A percentile compares a stretch with the other conserved stretches of the same genome.
These are phyloP conservation scores for Scutellaria galericulata DNA, from an alignment of 257 asterid species.

Conservation along the genomic window DNA sequence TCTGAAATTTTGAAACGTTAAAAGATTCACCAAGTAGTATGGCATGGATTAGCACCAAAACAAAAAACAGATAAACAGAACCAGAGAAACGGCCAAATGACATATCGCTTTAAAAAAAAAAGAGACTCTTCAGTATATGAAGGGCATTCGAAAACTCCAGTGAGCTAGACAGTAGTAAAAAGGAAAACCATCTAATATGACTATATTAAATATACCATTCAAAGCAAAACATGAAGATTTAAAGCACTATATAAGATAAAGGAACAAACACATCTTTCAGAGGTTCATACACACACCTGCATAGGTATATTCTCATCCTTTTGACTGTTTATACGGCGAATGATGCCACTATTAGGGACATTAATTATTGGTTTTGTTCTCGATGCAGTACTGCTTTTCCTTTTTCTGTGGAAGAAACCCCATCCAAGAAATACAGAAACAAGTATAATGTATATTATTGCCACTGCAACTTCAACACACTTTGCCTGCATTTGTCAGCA, in stretches of 20 bases:
- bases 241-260: too few species aligned
- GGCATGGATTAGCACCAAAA: conserved; percentile 2
- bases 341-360: conserved; percentile 66
- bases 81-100: background rate
- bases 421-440: conserved; percentile 88
- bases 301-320: conserved; percentile 88
- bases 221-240: background rate
- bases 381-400: conserved; percentile 55
- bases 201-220: background rate
- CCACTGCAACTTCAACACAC: conserved; percentile 84
- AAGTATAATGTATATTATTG: conserved; percentile 68
- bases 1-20: conserved; percentile 49
- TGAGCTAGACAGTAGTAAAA: background rate
- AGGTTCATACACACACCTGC: conserved; percentile 65
- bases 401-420: conserved; percentile 78
- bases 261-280: background rate
- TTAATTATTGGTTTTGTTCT: conserved; percentile 75
- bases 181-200: background rate
- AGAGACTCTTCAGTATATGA: conserved; percentile 15
- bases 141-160: background rate
- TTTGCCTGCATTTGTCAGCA: conserved; percentile 72
- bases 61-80: background rate
- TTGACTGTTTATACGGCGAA: conserved; percentile 75
- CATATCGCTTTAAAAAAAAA: background rate
- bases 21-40: background rate